Conservation (phyloP, 208 protist genomes). For the Crithidia acanthocephali region DNA sequence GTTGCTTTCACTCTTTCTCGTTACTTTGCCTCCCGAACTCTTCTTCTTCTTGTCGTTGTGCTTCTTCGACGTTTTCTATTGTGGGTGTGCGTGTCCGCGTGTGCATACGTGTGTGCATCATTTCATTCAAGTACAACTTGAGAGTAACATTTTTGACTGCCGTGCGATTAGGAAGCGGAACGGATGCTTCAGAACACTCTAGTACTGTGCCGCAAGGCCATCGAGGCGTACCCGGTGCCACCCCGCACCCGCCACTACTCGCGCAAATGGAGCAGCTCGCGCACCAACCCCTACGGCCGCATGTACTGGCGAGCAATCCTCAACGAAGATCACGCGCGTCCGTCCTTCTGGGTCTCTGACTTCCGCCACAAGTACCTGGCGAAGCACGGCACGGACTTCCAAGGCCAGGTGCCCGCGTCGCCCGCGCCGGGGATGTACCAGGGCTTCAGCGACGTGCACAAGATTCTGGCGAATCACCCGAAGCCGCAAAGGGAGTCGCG, state of each 20-base stretch:
- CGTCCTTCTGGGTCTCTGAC: slow-evolving; percentile 93
- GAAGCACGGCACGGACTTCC: slow-evolving; percentile 85
- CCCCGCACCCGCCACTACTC: slow-evolving; percentile 71
- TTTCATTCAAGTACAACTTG: no score
- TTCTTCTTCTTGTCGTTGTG: no score
- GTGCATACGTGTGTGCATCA: no score
- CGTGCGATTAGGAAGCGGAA: no score
- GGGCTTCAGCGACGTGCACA: slow-evolving; percentile 86
- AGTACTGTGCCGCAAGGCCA: slow-evolving; percentile 56
- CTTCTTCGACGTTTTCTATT: no score
- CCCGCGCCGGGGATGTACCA: slow-evolving; percentile 90
- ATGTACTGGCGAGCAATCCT: slow-evolving; percentile 87
- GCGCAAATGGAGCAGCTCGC: slow-evolving; percentile 77
- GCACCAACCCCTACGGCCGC: slow-evolving; percentile 84
- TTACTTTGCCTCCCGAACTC: background rate
- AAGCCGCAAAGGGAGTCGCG: slow-evolving; percentile 91
- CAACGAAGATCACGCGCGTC: slow-evolving; percentile 80
- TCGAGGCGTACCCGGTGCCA: slow-evolving; percentile 83
- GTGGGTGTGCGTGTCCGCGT: no score
- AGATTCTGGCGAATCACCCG: slow-evolving; percentile 86
- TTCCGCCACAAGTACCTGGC: slow-evolving; percentile 89
- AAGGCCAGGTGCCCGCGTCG: slow-evolving; percentile 82
- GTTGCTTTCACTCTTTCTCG: no score
- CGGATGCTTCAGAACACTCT: slow-evolving; percentile 58
- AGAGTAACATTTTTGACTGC: no score